Evolutionary conservation across 139 green algal species (phyloP).

Genomic region (Mychonastes homosphaera): DNA sequence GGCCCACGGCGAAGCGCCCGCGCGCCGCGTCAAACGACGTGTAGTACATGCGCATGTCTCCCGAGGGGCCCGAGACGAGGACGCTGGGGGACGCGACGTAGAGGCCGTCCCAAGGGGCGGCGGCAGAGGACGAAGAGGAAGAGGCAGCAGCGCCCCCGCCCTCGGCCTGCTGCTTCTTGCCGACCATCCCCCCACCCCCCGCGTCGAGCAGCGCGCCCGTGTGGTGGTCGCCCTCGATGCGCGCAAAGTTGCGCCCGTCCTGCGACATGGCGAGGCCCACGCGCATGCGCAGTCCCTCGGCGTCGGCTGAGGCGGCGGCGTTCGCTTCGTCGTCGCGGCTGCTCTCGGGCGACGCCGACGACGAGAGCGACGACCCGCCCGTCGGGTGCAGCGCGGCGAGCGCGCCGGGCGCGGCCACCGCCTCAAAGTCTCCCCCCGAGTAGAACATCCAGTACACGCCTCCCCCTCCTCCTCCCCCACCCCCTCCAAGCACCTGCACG

Average conservation of each 20-base stretch:
- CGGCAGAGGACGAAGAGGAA: background rate
- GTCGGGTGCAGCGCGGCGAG: conserved; percentile 27
- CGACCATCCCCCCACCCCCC: conserved; percentile 5
- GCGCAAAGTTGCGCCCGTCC: conserved; percentile 87
- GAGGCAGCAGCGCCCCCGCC: too few relatives aligned
- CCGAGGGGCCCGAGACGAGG: conserved; percentile 39
- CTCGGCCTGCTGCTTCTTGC: too few relatives aligned
- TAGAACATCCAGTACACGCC: conserved; percentile 99
- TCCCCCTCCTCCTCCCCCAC: background rate
- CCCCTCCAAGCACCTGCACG: conserved; percentile 55
- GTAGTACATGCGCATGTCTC: conserved; percentile 92
- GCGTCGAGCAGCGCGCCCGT: conserved; percentile 42
- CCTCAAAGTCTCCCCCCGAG: conserved; percentile 57
- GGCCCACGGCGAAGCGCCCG: conserved; percentile 37
- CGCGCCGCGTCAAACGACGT: conserved; percentile 47
- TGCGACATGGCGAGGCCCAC: conserved; percentile 59
- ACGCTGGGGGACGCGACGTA: too few relatives aligned
- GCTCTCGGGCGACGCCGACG: too few relatives aligned
- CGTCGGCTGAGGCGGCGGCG: background rate
- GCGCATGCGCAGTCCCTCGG: conserved; percentile 41
- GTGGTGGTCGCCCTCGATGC: conserved; percentile 92
- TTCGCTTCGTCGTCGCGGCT: too few relatives aligned
- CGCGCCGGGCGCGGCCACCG: conserved; percentile 24
- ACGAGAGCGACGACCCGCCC: too few relatives aligned
- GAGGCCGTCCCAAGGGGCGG: too few relatives aligned